Evolutionary conservation across 2,329 filamentous ascomycete species (phyloP), one percentile per base, ranked within the genome.

Genomic region (Septoria petroselini): DNA sequence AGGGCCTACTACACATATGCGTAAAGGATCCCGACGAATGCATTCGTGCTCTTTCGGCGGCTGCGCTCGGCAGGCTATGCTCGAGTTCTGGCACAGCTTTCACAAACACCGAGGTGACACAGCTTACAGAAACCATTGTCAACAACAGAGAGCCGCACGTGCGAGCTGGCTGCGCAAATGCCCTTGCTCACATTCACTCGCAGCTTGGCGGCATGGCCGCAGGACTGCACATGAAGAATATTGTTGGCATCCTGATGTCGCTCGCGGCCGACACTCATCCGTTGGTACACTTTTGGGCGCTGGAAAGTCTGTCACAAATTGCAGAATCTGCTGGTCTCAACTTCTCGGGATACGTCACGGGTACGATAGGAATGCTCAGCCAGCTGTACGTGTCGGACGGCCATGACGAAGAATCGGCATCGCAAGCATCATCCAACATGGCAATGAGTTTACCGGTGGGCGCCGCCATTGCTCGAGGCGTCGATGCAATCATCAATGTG

Each of bases 131-230:
- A 63, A 95, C 87, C 1, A 96, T 98, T 56, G 90, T 98, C 4
- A 81, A 85, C 37, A 96, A 98, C 68, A 81, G 91, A 47, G 93
- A 98, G 67, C 93, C 93, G 0, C 91, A 88, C 67, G 90, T 90
- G 30, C 83, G 93, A 66, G 91, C 94, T 37, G 93, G 93, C 8
- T 98, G 91, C 70, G 93, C 94, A 12, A 88, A 94, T 75, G 90
- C 93, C 9, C 74, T 98, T 23, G 93, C 93, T 7, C 87, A 86
- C 49, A 97, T 98, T 43, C 91, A 98, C 70, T 87, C 89, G 14
- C 90, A 95, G 67, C 87, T 98, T 27, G 94, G 93, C 50, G 91
- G 93, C 49, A 97, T 98, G 91, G 93, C 93, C 45, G 93, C 93
- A 47, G 90, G 91, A 3, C 90, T 93, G 62, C 93, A 98, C 67